Conservation (phyloP, 2,329 filamentous ascomycete species). For the Talaromyces sp. region DNA sequence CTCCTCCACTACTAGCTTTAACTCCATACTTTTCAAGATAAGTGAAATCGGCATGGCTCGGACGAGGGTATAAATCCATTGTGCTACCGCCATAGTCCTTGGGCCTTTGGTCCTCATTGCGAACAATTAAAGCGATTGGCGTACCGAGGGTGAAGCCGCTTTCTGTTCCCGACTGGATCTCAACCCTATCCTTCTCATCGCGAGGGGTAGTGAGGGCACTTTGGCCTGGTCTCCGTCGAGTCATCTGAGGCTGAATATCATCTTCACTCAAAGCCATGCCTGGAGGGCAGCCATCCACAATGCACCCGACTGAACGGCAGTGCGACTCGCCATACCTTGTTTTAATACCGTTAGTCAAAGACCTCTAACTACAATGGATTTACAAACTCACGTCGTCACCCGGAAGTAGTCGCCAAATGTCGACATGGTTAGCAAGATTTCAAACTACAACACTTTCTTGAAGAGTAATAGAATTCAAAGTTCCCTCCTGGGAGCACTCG, state of each 20-base stretch:
- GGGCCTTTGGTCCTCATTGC: conserved; percentile 88
- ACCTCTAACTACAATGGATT: too few relatives aligned
- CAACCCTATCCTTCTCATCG: conserved; percentile 84
- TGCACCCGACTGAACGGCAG: conserved; percentile 88
- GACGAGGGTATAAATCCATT: conserved; percentile 86
- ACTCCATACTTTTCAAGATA: conserved; percentile 97
- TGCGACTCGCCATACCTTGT: conserved; percentile 75
- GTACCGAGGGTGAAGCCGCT: conserved; percentile 85
- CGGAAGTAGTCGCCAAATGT: conserved; percentile 78
- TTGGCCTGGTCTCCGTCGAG: conserved; percentile 81
- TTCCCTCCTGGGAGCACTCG: background rate
- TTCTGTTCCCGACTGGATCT: conserved; percentile 90
- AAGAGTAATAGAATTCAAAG: background rate
- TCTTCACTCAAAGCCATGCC: conserved; percentile 77
- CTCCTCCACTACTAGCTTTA: conserved; percentile 84
- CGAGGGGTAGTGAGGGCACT: conserved; percentile 87
- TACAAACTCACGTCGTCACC: conserved; percentile 66
- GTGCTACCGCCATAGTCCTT: conserved; percentile 85
- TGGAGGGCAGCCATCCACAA: conserved; percentile 87
- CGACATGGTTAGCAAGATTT: conserved; percentile 55
- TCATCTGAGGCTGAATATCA: conserved; percentile 94
- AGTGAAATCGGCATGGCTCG: conserved; percentile 92
- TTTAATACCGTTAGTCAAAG: too few relatives aligned
- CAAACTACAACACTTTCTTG: background rate
- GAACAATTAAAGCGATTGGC: conserved; percentile 78